Evolutionary conservation across 805 yeast species (phyloP).

Genomic region (Wickerhamiella allomyrinae): DNA sequence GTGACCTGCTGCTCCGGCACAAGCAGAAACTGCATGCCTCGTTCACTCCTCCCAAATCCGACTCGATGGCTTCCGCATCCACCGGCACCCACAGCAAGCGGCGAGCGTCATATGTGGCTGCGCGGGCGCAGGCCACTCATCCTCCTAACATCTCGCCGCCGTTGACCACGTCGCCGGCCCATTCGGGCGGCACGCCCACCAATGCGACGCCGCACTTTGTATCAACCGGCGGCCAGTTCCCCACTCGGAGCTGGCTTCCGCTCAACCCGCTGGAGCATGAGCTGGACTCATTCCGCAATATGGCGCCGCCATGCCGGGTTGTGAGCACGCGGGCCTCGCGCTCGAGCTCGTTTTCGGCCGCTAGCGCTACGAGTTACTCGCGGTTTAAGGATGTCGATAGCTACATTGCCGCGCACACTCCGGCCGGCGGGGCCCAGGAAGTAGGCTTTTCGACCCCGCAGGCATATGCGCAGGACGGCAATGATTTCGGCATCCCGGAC

Average conservation of each 20-base stretch:
- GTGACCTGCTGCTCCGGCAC: slow-evolving; percentile 62
- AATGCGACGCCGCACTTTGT: neutral
- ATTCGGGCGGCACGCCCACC: neutral
- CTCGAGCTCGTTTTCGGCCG: slow-evolving; percentile 44
- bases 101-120: neutral
- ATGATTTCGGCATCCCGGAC: slow-evolving; percentile 18
- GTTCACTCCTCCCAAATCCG: slow-evolving; percentile 17
- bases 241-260: slow-evolving; percentile 7
- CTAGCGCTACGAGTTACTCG: slow-evolving; percentile 45
- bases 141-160: neutral
- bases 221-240: neutral
- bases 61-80: neutral
- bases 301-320: slow-evolving; percentile 10
- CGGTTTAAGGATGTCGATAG: slow-evolving; percentile 30
- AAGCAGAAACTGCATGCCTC: slow-evolving; percentile 74
- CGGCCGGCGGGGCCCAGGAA: slow-evolving; percentile 38
- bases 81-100: neutral
- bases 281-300: slow-evolving; percentile 7
- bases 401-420: slow-evolving; percentile 10
- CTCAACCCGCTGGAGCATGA: slow-evolving; percentile 16
- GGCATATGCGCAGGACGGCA: slow-evolving; percentile 21
- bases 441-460: slow-evolving; percentile 80
- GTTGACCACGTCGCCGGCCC: neutral
- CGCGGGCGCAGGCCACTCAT: neutral
- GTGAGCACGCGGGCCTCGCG: slow-evolving; percentile 11